phyloP scores from a whole-genome alignment of 2,329 filamentous ascomycete genomes.

The Colletotrichum musicola region DNA sequence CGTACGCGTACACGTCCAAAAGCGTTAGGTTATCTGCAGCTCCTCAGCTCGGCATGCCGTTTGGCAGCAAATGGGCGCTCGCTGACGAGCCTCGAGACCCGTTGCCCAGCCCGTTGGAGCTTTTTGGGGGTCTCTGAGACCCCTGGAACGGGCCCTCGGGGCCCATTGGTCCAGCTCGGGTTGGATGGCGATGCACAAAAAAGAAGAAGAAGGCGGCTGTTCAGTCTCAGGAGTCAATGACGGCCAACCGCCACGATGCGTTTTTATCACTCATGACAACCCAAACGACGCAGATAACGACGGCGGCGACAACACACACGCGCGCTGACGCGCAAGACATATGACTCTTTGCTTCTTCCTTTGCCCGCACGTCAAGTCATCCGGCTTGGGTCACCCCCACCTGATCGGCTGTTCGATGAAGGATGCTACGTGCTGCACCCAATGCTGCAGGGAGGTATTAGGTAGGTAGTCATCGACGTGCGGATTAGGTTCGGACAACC shows the following conservation, averaged over 20 bases:
- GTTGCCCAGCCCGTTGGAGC: conserved; percentile 33
- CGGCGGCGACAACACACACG: background rate
- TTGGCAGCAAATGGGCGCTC: conserved; percentile 23
- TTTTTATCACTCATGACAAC: conserved; percentile 13
- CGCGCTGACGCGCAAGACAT: conserved; percentile 1
- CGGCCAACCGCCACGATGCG: background rate
- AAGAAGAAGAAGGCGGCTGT: background rate
- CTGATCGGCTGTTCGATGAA: conserved; percentile 5
- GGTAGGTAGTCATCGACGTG: conserved; percentile 4
- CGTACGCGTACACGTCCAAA: conserved; percentile 41
- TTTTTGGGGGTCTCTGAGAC: conserved; percentile 11
- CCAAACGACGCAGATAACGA: background rate
- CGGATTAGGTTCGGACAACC: background rate
- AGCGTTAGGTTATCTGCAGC: conserved; percentile 40
- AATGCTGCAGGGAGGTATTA: background rate
- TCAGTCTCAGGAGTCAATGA: background rate
- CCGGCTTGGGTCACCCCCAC: conserved; percentile 11
- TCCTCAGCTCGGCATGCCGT: conserved; percentile 34
- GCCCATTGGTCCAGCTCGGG: conserved; percentile 21
- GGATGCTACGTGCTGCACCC: conserved; percentile 12
- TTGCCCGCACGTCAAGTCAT: conserved; percentile 2
- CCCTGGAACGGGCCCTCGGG: conserved; percentile 4
- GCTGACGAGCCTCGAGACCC: conserved; percentile 19
- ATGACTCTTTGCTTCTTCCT: background rate
- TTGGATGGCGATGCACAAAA: conserved; percentile 16